Conservation (phyloP, 805 yeast genomes). For the Metschnikowia kofuensis region DNA sequence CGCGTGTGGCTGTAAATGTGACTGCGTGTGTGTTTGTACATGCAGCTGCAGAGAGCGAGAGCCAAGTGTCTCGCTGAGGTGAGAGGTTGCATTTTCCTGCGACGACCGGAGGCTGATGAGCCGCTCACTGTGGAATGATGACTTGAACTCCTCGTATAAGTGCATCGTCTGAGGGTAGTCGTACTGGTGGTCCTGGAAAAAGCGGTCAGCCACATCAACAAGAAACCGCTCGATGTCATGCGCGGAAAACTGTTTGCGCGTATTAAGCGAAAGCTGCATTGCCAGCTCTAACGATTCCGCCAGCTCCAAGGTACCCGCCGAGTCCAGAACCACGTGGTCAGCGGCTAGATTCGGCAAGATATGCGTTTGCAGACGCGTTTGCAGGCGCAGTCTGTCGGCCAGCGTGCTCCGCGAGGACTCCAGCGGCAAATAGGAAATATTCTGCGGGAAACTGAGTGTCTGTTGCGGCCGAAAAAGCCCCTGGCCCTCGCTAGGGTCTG, state of each 20-base stretch:
- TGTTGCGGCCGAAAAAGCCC: constrained; percentile 9
- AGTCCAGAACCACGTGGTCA: no score
- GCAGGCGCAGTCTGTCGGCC: not conserved
- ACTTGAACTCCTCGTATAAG: constrained; percentile 42
- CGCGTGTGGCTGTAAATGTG: no score
- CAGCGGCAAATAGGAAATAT: constrained; percentile 6
- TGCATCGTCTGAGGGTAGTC: constrained; percentile 44
- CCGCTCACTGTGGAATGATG: constrained; percentile 40
- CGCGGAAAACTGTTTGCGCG: constrained; percentile 8
- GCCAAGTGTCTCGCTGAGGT: not conserved
- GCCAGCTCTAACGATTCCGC: constrained; percentile 10
- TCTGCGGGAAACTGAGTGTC: constrained; percentile 10
- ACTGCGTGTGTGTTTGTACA: no score
- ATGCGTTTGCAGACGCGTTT: not conserved
- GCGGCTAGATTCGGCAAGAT: no score
- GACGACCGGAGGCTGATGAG: constrained; percentile 26
- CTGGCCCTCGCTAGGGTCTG: not conserved
- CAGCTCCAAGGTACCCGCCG: not conserved
- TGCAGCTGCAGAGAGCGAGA: no score
- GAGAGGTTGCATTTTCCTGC: not conserved
- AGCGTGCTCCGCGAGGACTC: not conserved
- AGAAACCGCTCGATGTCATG: constrained; percentile 39
- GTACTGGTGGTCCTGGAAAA: constrained; percentile 38
- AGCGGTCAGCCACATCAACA: constrained; percentile 40
- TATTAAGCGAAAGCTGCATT: constrained; percentile 3